Base-by-base conservation (phyloP, 805 yeast species). In the Candida sphagnicola region DNA sequence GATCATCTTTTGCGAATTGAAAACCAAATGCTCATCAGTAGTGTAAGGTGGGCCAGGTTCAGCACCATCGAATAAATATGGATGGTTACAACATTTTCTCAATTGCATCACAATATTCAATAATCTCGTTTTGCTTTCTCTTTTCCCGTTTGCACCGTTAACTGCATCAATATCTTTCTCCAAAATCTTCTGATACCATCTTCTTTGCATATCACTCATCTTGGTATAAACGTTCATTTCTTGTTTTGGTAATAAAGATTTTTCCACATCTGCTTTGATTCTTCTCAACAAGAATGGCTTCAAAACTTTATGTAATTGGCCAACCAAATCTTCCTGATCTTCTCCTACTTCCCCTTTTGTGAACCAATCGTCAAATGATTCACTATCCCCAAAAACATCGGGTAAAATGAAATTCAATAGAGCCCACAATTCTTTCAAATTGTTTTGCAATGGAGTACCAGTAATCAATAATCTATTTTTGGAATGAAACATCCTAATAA, bases 1-100 rank as follows among this genome's bases (percentile, higher is more conserved):
- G 34, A 80, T 71, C 73, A 85, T 72, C 54, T 85, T 85, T 39
- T 80, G 82, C 3, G 89, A 72, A 56, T 85, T 85, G 58, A 59
- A 82, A 24, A 85, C 80, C 56, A 85, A 68, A 62, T 85, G 95
- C 55, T 85, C 93, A 58, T 85, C 95, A 0, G 91, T 85, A 6
- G 93, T 85, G 50, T 69, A 85, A 16, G 95, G 95, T 14, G 95
- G 95, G 10, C 95, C 95, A 1, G 93, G 93, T 53, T 85, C 95
- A 1, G 91, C 93, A 31, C 95, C 95, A 56, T 85, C 93, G 51
- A 85, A 85, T 28, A 85, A 61, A 54, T 85, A 85, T 11, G 95
- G 95, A 62, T 85, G 95, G 51, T 85, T 85, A 62, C 91, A 85
- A 57, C 93, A 85, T 57, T 85, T 85, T 55, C 93, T 74, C 51